Evolutionary conservation across 225 moss, liverwort and hornwort species (phyloP).

Genomic region (Pleurozium schreberi): DNA sequence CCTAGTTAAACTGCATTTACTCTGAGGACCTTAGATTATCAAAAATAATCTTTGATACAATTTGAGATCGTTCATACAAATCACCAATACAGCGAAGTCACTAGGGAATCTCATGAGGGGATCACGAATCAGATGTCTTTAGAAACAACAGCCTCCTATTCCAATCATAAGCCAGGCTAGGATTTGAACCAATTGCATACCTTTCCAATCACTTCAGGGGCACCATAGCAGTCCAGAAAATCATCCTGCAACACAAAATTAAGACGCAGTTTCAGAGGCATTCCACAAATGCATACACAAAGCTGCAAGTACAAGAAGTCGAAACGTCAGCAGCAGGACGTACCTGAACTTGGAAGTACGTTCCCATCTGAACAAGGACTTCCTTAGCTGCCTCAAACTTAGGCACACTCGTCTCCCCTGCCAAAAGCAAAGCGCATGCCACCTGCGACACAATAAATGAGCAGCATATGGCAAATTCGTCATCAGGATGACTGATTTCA

Average conservation of each 20-base stretch:
- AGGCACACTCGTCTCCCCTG: constrained; percentile 51
- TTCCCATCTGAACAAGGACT: constrained; percentile 82
- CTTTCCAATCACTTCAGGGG: constrained; percentile 87
- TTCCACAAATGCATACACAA: background rate
- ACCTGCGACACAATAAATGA: constrained; percentile 34
- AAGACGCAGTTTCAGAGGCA: background rate
- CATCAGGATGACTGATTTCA: background rate
- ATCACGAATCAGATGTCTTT: background rate
- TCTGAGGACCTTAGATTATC: background rate
- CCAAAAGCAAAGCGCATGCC: constrained; percentile 84
- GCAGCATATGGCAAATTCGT: background rate
- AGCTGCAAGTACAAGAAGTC: background rate
- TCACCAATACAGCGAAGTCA: background rate
- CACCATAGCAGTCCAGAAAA: constrained; percentile 81
- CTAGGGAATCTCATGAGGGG: background rate
- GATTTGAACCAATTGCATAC: constrained; percentile 10
- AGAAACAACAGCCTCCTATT: background rate
- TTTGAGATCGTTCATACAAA: background rate
- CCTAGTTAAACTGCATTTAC: background rate
- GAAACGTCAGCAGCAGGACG: background rate
- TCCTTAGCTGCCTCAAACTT: constrained; percentile 75
- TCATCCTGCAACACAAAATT: constrained; percentile 46
- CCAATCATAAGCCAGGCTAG: background rate
- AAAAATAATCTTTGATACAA: background rate
- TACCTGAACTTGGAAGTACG: constrained; percentile 95